phyloP scores from a whole-genome alignment of 164 flowering plant genomes.

The Macadamia integrifolia region DNA sequence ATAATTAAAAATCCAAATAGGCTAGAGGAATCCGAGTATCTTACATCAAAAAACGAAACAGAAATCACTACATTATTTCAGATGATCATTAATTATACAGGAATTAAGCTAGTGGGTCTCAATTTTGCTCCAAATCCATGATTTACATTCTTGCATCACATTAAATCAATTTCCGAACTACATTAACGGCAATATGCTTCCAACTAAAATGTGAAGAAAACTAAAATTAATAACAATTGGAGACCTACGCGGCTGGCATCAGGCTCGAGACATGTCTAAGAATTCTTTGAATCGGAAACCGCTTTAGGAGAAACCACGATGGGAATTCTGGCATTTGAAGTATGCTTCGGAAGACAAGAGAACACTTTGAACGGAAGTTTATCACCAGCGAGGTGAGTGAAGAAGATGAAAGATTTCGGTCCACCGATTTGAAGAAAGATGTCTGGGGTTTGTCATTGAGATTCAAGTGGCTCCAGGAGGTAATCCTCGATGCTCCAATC shows the following conservation, averaged over 20 bases:
- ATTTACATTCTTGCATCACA: not conserved
- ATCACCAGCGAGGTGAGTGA: slow-evolving; percentile 33
- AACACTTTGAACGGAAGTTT: slow-evolving; percentile 15
- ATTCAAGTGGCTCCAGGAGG: slow-evolving; percentile 15
- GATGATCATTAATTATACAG: not conserved
- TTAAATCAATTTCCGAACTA: not conserved
- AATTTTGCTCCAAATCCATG: not conserved
- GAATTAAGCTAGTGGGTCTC: not conserved
- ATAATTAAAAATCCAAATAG: no score
- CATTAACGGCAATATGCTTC: not conserved
- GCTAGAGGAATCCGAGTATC: no score
- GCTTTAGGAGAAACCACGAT: slow-evolving; percentile 67
- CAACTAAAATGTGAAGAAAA: slow-evolving; percentile 1
- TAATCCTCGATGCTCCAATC: slow-evolving; percentile 10
- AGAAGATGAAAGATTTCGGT: slow-evolving; percentile 28
- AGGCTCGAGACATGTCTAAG: slow-evolving; percentile 90
- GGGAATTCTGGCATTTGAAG: slow-evolving; percentile 18
- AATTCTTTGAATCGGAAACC: slow-evolving; percentile 68
- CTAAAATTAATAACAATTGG: not conserved
- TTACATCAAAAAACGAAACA: no score
- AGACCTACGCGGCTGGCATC: slow-evolving; percentile 73
- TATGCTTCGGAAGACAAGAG: not conserved
- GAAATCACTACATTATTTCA: not conserved
- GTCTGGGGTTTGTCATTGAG: not conserved
- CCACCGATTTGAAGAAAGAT: slow-evolving; percentile 9